Conservation (phyloP, 352 stramenopile species). For the Globisporangium nunn region DNA sequence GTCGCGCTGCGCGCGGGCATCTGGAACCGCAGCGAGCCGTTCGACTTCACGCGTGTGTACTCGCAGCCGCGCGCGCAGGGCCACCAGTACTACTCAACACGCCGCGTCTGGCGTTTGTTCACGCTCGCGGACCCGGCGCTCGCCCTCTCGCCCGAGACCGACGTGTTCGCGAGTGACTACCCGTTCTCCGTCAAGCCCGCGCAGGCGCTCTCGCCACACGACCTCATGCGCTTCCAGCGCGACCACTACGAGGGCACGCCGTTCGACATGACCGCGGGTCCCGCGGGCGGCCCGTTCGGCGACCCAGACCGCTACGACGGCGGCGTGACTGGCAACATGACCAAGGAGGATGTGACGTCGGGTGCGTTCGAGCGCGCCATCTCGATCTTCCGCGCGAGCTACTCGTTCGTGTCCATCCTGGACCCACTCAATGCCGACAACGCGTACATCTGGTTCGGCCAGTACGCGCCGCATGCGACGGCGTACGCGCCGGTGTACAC, state of each 20-base stretch:
- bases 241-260: slow-evolving; percentile 92
- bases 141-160: slow-evolving; percentile 60
- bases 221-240: slow-evolving; percentile 89
- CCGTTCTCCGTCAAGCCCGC: slow-evolving; percentile 78
- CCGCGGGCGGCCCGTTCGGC: slow-evolving; percentile 82
- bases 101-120: slow-evolving; percentile 88
- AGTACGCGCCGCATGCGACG: slow-evolving; percentile 85
- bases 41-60: slow-evolving; percentile 90
- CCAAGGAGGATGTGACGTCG: slow-evolving; percentile 29
- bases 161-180: slow-evolving; percentile 75
- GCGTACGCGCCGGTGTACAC: slow-evolving; percentile 89
- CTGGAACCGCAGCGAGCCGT: slow-evolving; percentile 57
- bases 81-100: slow-evolving; percentile 79
- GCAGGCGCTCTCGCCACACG: slow-evolving; percentile 48
- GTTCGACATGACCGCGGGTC: slow-evolving; percentile 85
- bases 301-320: slow-evolving; percentile 87
- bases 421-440: slow-evolving; percentile 53
- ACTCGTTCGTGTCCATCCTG: slow-evolving; percentile 80
- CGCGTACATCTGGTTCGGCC: slow-evolving; percentile 80
- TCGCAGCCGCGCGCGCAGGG: slow-evolving; percentile 48
- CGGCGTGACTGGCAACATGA: slow-evolving; percentile 38
- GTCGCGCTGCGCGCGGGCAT: slow-evolving; percentile 82
- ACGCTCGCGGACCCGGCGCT: slow-evolving; percentile 70
- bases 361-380: slow-evolving; percentile 89
- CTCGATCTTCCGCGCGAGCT: slow-evolving; percentile 90